A percentile compares a stretch with the other conserved stretches of the same genome.
Conservation (phyloP, 192 early-diverging fungal genomes). For the Mortierella claussenii region DNA sequence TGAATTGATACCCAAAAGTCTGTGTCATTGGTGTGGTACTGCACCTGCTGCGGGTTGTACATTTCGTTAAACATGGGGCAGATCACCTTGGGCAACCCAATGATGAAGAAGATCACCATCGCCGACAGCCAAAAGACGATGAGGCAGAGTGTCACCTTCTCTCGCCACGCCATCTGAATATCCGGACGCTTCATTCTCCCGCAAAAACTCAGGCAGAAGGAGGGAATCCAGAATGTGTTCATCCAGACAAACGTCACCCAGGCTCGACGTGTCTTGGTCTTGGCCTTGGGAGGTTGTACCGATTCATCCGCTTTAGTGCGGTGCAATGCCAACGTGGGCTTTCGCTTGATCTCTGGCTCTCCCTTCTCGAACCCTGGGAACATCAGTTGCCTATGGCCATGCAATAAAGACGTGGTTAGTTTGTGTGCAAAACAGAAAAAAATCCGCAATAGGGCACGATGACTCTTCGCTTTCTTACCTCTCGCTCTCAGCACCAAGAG, state of each 20-base stretch:
- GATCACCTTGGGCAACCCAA: constrained; percentile 83
- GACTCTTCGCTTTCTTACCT: constrained; percentile 7
- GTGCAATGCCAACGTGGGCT: constrained; percentile 52
- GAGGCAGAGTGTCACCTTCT: constrained; percentile 89
- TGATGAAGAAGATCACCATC: constrained; percentile 87
- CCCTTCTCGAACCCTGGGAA: constrained; percentile 35
- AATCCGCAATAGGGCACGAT: neutral
- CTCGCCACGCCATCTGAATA: constrained; percentile 95
- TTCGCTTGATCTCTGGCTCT: constrained; percentile 31
- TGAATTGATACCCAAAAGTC: constrained; percentile 73
- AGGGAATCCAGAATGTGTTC: constrained; percentile 86
- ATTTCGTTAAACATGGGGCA: constrained; percentile 79
- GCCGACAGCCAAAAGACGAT: constrained; percentile 84
- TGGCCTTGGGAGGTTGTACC: constrained; percentile 57
- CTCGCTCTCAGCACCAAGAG: constrained; percentile 23
- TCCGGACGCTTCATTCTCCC: constrained; percentile 88
- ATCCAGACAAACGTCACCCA: constrained; percentile 84
- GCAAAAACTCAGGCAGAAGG: constrained; percentile 60
- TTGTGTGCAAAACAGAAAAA: neutral
- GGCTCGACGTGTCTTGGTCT: constrained; percentile 57
- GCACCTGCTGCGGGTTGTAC: constrained; percentile 65
- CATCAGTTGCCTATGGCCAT: constrained; percentile 31
- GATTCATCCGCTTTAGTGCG: constrained; percentile 50
- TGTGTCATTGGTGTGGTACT: constrained; percentile 61
- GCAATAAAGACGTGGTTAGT: neutral